These are phyloP conservation scores for Morella rubra DNA, from an alignment of 306 rosid genomes.

Conservation along the genomic window DNA sequence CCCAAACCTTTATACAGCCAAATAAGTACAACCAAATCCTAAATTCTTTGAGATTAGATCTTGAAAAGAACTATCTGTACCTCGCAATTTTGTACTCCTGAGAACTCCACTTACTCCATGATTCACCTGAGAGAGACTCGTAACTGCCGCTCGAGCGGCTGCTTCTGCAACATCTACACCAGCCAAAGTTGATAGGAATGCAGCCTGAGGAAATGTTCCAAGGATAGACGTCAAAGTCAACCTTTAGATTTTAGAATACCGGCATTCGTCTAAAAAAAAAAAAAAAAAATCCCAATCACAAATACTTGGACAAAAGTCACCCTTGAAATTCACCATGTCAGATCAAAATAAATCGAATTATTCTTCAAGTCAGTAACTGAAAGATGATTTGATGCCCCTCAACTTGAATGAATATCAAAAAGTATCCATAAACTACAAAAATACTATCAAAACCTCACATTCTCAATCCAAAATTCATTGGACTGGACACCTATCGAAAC, in stretches of 20 bases:
- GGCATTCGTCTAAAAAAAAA: neutral
- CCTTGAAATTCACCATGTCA: neutral
- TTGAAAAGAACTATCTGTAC: conserved; percentile 33
- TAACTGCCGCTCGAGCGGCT: conserved; percentile 82
- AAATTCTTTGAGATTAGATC: neutral
- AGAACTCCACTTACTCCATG: conserved; percentile 39
- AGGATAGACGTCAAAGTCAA: neutral
- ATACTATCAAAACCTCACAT: neutral
- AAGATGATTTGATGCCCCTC: neutral
- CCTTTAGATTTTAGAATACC: neutral
- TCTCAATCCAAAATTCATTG: neutral
- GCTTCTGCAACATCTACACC: conserved; percentile 71
- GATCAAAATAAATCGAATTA: neutral
- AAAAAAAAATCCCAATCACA: conserved; percentile 1
- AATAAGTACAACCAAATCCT: neutral
- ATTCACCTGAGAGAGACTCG: conserved; percentile 50
- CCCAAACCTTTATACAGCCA: neutral
- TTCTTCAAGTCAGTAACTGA: neutral
- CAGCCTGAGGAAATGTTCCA: conserved; percentile 56
- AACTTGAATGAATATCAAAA: neutral
- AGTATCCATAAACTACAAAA: neutral
- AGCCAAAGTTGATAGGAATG: conserved; percentile 82
- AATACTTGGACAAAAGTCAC: neutral
- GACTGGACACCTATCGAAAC: neutral
- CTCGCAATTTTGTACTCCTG: conserved; percentile 38